Conservation (phyloP, 805 yeast species). For the Metschnikowia colocasiae region DNA sequence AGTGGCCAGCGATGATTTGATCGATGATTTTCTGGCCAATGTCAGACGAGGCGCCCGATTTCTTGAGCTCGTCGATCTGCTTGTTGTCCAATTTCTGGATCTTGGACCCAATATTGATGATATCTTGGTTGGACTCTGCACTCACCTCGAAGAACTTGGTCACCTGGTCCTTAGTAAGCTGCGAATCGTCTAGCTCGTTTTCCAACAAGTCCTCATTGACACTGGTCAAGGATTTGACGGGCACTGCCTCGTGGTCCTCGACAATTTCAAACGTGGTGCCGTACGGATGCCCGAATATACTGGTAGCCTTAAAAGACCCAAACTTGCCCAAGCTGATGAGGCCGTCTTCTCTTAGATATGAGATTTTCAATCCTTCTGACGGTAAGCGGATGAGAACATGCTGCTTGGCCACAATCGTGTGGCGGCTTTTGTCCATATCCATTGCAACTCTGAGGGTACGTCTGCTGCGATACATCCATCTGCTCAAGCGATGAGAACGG, state of each 20-base stretch:
- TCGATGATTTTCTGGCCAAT: constrained; percentile 77
- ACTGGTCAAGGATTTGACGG: constrained; percentile 41
- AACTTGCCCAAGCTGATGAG: constrained; percentile 81
- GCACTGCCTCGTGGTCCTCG: constrained; percentile 50
- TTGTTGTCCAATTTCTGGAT: constrained; percentile 70
- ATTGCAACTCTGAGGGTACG: background rate
- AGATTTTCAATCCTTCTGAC: constrained; percentile 71
- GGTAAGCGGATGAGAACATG: constrained; percentile 73
- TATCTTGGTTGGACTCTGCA: constrained; percentile 61
- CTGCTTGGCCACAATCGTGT: constrained; percentile 44
- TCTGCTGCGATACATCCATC: background rate
- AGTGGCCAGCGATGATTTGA: constrained; percentile 78
- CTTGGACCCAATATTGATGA: constrained; percentile 62
- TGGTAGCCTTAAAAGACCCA: constrained; percentile 76
- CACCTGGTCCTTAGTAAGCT: constrained; percentile 36
- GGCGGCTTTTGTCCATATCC: constrained; percentile 17
- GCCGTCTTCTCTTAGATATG: constrained; percentile 59
- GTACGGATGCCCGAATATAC: constrained; percentile 72
- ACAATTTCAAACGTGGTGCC: constrained; percentile 88
- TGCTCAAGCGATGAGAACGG: background rate
- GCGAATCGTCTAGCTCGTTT: constrained; percentile 31
- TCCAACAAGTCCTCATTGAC: constrained; percentile 14
- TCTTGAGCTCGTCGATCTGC: constrained; percentile 84
- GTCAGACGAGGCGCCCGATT: constrained; percentile 56
- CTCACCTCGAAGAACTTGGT: constrained; percentile 38